Conservation (phyloP, 2,329 filamentous ascomycete genomes). For the Aspergillus novoparasiticus region DNA sequence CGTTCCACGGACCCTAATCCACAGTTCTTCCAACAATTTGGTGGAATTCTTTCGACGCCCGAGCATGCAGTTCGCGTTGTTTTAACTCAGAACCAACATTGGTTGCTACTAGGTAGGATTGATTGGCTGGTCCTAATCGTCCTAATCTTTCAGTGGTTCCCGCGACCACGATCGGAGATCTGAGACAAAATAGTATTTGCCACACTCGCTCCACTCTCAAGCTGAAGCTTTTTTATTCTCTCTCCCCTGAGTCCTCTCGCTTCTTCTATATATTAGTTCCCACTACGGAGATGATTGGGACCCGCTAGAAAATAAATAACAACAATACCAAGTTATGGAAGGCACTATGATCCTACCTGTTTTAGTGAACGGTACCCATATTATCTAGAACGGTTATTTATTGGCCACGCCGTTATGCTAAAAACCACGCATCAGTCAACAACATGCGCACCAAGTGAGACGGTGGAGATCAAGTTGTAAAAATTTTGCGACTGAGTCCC, state of each 20-base stretch:
- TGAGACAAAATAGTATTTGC: not conserved
- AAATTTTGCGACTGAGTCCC: not conserved
- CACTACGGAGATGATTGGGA: not conserved
- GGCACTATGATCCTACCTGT: not conserved
- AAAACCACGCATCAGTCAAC: not conserved
- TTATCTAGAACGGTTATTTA: not conserved
- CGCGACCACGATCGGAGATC: constrained; percentile 1
- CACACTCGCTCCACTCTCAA: not conserved
- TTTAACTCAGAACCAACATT: not conserved
- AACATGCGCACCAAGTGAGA: not conserved
- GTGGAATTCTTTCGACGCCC: not conserved
- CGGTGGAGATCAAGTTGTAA: not conserved
- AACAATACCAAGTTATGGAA: not conserved
- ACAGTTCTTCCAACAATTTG: not conserved
- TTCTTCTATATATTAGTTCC: not conserved
- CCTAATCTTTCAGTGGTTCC: not conserved
- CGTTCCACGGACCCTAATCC: constrained; percentile 8
- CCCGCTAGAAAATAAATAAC: not conserved
- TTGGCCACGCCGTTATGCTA: not conserved
- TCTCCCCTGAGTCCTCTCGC: too few relatives aligned
- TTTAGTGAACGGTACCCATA: not conserved
- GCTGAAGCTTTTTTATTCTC: not conserved
- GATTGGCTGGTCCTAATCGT: not conserved
- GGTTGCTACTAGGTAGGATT: not conserved
- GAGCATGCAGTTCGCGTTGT: not conserved